Evolutionary conservation across 805 yeast species (phyloP), one percentile per base, ranked within the genome.

Genomic region (Torulaspora delbrueckii): DNA sequence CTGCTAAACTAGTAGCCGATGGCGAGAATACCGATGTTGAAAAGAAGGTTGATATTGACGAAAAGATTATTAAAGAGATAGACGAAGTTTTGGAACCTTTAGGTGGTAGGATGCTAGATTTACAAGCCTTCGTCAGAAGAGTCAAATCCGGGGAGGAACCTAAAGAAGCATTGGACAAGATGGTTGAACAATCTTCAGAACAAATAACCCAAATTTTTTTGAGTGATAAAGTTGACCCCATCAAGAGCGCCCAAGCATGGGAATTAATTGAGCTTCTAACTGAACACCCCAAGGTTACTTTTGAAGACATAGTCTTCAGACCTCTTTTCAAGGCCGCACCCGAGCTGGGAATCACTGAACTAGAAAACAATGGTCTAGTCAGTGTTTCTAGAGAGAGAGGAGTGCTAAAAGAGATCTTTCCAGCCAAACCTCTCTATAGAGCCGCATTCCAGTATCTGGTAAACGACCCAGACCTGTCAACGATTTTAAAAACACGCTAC

Each of bases 81-180:
- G 82, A 78, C 19, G 65, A 68, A 4, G 75, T 82, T 26, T 67
- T 90, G 27, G 78, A 70, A 23, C 95, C 96, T 9, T 67, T 93
- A 23, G 99, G 99, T 16, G 99, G 99, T 33, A 79, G 99, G 51
- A 85, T 91, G 90, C 73, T 89, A 37, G 99, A 93, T 63, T 72
- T 93, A 42, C 96, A 93, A 65, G 83, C 91, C 24, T 89, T 87
- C 66, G 84, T 84, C 1, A 77, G 98, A 60, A 83, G 98, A 42
- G 77, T 93, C 13, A 81, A 81, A 56, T 80, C 91, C 1, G 99
- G 99, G 5, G 99, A 93, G 61, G 62, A 77, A 6, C 95, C 96
- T 2, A 57, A 68, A 8, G 84, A 76, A 42, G 97, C 98, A 0
- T 68, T 88, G 36, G 66, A 74, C 2, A 90, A 87, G 53, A 86